Conservation (phyloP, 2,329 filamentous ascomycete genomes). For the Trichophyton benhamiae region DNA sequence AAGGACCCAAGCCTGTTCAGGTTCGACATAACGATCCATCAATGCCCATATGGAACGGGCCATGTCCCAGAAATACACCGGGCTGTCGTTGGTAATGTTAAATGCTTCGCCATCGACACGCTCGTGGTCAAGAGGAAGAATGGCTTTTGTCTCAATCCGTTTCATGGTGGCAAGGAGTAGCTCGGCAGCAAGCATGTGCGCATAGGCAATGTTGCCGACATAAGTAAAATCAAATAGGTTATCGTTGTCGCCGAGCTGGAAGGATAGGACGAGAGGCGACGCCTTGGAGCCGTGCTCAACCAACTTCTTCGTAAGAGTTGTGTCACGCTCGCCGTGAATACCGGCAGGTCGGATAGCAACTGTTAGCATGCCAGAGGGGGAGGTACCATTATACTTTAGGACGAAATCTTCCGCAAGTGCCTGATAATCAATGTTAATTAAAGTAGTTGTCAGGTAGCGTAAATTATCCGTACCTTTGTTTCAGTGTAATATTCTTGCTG, state of each 20-base stretch:
- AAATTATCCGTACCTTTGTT: conserved; percentile 55
- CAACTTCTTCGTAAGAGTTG: conserved; percentile 60
- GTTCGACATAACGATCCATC: conserved; percentile 29
- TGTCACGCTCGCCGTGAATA: conserved; percentile 85
- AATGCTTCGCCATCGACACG: conserved; percentile 75
- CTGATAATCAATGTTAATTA: conserved; percentile 26
- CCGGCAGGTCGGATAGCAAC: conserved; percentile 71
- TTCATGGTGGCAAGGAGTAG: conserved; percentile 47
- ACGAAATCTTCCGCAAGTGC: conserved; percentile 72
- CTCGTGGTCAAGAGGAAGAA: conserved; percentile 57
- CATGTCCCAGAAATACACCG: conserved; percentile 86
- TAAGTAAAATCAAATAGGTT: conserved; percentile 63
- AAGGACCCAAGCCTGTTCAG: conserved; percentile 30
- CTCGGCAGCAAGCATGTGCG: conserved; percentile 67
- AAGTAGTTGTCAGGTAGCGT: not conserved
- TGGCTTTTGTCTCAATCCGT: conserved; percentile 34
- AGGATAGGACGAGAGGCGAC: conserved; percentile 49
- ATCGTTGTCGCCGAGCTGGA: conserved; percentile 66
- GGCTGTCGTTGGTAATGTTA: conserved; percentile 79
- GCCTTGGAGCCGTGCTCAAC: conserved; percentile 54
- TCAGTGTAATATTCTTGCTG: conserved; percentile 78
- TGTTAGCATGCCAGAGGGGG: conserved; percentile 54
- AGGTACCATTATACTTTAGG: conserved; percentile 57
- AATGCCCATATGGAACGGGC: conserved; percentile 60
- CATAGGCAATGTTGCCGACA: conserved; percentile 58